These are phyloP conservation scores for Sugiyamaella marilandica DNA, from an alignment of 805 yeast species.

Conservation along the genomic window DNA sequence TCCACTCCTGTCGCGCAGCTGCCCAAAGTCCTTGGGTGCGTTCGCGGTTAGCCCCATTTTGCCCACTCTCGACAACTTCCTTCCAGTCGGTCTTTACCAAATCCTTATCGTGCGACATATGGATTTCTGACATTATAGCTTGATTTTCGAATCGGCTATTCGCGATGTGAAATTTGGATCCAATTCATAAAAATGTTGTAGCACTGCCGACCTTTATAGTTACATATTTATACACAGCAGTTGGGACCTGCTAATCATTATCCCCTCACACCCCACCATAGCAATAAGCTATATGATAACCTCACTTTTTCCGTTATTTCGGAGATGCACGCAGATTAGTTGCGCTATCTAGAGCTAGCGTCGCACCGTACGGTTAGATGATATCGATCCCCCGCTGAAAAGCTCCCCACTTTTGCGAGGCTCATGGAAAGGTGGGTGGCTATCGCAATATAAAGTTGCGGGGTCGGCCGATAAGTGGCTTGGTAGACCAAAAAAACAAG, in stretches of 20 bases:
- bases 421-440: not conserved
- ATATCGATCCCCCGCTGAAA: not conserved
- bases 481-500: not conserved
- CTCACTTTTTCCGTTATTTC: not conserved
- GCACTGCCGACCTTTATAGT: not conserved
- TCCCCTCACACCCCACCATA: not conserved
- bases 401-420: not conserved
- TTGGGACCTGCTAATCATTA: not conserved
- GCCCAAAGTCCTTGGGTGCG: constrained; percentile 2
- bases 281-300: not conserved
- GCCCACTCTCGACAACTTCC: constrained; percentile 2
- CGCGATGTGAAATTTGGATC: too few species aligned
- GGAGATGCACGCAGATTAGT: not conserved
- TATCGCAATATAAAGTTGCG: not conserved
- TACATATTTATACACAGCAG: not conserved
- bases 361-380: not conserved
- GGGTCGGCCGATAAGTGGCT: not conserved
- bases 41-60: constrained; percentile 6
- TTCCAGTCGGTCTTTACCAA: not conserved
- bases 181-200: too few species aligned
- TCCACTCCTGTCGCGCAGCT: constrained; percentile 10
- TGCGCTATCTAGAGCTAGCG: not conserved
- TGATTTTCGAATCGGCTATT: not conserved
- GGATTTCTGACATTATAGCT: not conserved
- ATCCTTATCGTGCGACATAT: constrained; percentile 1